Evolutionary conservation across 2,329 filamentous ascomycete species (phyloP).

Genomic region (Hymenotorrendiella dingleyae): DNA sequence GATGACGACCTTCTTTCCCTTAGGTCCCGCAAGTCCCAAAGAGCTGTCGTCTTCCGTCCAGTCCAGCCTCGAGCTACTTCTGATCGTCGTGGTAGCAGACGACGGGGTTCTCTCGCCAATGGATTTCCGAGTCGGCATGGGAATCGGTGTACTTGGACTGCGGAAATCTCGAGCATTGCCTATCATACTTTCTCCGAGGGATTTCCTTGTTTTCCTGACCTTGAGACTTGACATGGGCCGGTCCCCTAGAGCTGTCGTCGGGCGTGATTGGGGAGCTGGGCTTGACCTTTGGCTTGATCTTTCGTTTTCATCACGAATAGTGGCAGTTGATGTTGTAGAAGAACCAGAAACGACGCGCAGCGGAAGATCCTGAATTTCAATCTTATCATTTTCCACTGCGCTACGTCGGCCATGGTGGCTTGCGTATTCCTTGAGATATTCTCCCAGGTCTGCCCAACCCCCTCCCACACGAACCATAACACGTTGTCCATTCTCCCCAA

Average conservation of each 20-base stretch:
- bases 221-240: conserved; percentile 24
- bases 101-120: conserved; percentile 14
- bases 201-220: conserved; percentile 26
- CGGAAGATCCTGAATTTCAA: conserved; percentile 52
- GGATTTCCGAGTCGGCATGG: conserved; percentile 7
- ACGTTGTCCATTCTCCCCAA: conserved; percentile 83
- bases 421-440: conserved; percentile 91
- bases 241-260: conserved; percentile 21
- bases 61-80: conserved; percentile 39
- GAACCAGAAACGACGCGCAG: conserved; percentile 28
- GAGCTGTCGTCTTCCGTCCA: conserved; percentile 54
- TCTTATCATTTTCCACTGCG: conserved; percentile 42
- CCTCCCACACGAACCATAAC: conserved; percentile 98
- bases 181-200: conserved; percentile 13
- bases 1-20: conserved; percentile 57
- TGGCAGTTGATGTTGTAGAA: conserved; percentile 14
- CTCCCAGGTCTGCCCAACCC: conserved; percentile 94
- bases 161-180: conserved; percentile 7
- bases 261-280: conserved; percentile 18
- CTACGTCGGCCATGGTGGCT: conserved; percentile 76
- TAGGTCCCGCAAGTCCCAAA: conserved; percentile 66
- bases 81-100: conserved; percentile 5
- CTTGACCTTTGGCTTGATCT: conserved; percentile 45
- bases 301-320: conserved; percentile 20
- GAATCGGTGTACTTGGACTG: conserved; percentile 22